Percentiles rank a stretch among this genome's conserved stretches.
phyloP scores from a whole-genome alignment of 768 basidiomycete species.

The Podaxis rugospora region DNA sequence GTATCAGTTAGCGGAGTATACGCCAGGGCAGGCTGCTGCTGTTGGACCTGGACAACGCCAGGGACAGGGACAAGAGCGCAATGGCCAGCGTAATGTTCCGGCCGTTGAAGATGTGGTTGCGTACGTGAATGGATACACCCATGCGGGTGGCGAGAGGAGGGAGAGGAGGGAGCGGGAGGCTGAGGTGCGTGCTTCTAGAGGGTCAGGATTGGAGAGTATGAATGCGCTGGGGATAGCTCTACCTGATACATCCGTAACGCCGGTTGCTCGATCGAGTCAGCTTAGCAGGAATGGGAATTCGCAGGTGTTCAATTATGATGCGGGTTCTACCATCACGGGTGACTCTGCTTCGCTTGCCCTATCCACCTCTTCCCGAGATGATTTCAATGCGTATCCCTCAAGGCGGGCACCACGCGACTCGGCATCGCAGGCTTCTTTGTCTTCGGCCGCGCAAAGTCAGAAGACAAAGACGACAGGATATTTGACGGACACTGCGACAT shows the following conservation, averaged over 20 bases:
- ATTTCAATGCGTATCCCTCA: neutral
- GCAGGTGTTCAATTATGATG: constrained; percentile 1
- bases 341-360: neutral
- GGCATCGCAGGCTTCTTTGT: neutral
- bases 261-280: neutral
- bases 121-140: neutral
- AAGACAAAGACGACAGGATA: constrained; percentile 2
- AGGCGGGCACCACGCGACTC: neutral
- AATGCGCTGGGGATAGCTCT: neutral
- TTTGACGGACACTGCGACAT: neutral
- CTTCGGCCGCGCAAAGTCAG: neutral
- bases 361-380: neutral
- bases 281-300: constrained; percentile 6
- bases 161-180: neutral
- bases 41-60: neutral
- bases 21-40: constrained; percentile 4
- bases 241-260: neutral
- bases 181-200: neutral
- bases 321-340: neutral
- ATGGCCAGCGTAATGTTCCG: neutral
- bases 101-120: neutral
- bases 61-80: neutral
- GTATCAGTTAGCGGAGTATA: constrained; percentile 13
- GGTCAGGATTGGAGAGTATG: neutral
- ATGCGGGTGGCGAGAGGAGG: constrained; percentile 4